Evolutionary conservation across 179 eudicot species (phyloP).

Genomic region (Silene coronaria): DNA sequence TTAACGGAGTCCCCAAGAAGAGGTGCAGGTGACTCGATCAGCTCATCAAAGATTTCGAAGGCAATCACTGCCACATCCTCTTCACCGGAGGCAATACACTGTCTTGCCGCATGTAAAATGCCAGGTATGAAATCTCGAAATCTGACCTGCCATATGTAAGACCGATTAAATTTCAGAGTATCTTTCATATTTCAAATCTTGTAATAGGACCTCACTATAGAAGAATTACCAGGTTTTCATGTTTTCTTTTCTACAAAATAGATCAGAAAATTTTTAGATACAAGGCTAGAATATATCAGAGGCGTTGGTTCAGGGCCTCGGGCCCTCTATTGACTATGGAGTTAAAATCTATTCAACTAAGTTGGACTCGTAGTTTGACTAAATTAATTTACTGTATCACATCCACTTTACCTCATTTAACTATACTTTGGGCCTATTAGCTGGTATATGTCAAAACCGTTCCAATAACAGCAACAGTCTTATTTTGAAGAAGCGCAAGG

Average conservation of each 20-base stretch:
- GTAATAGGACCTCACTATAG: not conserved
- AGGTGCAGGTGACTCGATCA: slow-evolving; percentile 98
- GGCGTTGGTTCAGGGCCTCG: not conserved
- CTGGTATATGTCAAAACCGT: not conserved
- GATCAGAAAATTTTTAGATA: not conserved
- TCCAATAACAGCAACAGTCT: too few species aligned
- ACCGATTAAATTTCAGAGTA: not conserved
- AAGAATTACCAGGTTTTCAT: not conserved
- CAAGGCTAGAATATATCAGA: not conserved
- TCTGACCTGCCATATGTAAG: slow-evolving; percentile 45
- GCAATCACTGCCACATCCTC: slow-evolving; percentile 95
- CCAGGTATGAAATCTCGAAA: slow-evolving; percentile 93
- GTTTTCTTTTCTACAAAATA: not conserved
- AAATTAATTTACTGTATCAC: not conserved
- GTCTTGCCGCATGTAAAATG: slow-evolving; percentile 86
- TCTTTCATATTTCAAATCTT: not conserved
- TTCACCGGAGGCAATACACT: slow-evolving; percentile 91
- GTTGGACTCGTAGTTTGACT: not conserved
- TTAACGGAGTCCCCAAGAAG: slow-evolving; percentile 95
- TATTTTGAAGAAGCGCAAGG: too few species aligned
- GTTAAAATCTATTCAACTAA: not conserved
- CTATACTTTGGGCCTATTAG: not conserved
- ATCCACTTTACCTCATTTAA: not conserved
- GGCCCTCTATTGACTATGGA: not conserved
- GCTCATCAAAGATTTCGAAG: slow-evolving; percentile 96